Base-by-base conservation (phyloP, 2,329 filamentous ascomycete species). In the Cordyceps cateniannulata region DNA sequence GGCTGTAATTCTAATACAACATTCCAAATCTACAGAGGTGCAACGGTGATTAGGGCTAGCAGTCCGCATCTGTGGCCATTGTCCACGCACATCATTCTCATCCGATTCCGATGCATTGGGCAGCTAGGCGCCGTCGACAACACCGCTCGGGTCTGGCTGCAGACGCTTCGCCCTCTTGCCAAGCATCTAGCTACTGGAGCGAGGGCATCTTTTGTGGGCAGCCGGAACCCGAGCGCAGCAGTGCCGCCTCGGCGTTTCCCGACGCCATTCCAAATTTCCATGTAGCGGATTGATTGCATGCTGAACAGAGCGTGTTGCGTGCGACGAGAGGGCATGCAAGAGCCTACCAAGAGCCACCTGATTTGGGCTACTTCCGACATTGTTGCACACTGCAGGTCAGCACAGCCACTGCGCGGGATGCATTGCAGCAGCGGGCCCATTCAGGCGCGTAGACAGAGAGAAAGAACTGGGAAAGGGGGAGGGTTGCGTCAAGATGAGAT, bases 181-280 rank as follows among this genome's bases (percentile, higher is more conserved):
- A 56, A 56, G 40, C 51, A 44, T 20, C 51, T 42, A 27, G 38
- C 3, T 45, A n/a, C 12, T 54, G 7, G 3, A 29, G 35, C 38
- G 20, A 24, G 38, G 35, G 44, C 42, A 24, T 20, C 5, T 40
- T 40, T 44, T 54, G 51, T 54, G 54, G 54, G 45, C 54, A n/a
- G 54, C 32, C 29, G 54, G 45, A 56, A 57, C 54, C 54, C 44
- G 52, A 45, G 25, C 6, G 29, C 50, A 56, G 42, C 42, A 56
- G 10, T 47, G 42, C 53, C 42, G 45, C 44, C 32, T 57, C 45
- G 54, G 54, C 22, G 40, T 49, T 48, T 48, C 27, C 42, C 54
- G 29, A 48, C 27, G 27, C 27, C 27, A 12, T 50, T 42, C 38
- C 16, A 42, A 35, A 35, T 10, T 35, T 42, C 3, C 38, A 42